Base-by-base conservation (phyloP, 371 early-diverging fungal species). In the Lichtheimia ornata region DNA sequence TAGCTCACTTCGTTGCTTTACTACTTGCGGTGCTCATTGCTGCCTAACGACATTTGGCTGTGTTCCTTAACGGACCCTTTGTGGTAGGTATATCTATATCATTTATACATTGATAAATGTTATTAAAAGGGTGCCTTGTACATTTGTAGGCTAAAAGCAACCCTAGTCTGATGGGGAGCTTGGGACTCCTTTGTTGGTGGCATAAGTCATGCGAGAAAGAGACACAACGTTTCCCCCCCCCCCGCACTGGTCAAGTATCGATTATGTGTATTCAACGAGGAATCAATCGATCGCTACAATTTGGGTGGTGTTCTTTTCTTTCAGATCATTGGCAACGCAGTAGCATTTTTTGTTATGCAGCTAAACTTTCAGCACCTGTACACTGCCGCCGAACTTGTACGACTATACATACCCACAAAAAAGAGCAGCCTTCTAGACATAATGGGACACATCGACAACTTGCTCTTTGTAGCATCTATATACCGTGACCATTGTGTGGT, bases 211-310 rank as follows among this genome's bases (percentile, higher is more conserved):
- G 22, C 1, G 22, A 22, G 2, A 22, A 22, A 22, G 22, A 22
- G 1, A 2, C 22, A 22, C 22, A 22, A 22, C 22, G 22, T 22
- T 2, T 22, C 22, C 22, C 22, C 22, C 22, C 2, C 22, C 22
- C 22, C 22, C 22, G 2, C 22, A 22, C 22, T 22, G 22, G 1
- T 22, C 1, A 22, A 22, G 22, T 63, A 63, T 58, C 63, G 63
- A 20, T 40, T 63, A 13, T 57, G 58, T 20, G 52, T 57, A 51
- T 63, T 63, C 45, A 58, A 40, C 53, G 53, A 62, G 45, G 53
- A 63, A 56, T 60, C 50, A 55, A 60, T 65, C 20, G 60, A 65
- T 44, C 56, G 17, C 24, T 60, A 60, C 65, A 65, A 56, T 60
- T 56, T 60, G 60, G 14, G 18, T 41, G 56, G 60, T 43, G 57